Evolutionary conservation across 306 rosid genomes (phyloP).

Genomic region (Inga oerstediana): DNA sequence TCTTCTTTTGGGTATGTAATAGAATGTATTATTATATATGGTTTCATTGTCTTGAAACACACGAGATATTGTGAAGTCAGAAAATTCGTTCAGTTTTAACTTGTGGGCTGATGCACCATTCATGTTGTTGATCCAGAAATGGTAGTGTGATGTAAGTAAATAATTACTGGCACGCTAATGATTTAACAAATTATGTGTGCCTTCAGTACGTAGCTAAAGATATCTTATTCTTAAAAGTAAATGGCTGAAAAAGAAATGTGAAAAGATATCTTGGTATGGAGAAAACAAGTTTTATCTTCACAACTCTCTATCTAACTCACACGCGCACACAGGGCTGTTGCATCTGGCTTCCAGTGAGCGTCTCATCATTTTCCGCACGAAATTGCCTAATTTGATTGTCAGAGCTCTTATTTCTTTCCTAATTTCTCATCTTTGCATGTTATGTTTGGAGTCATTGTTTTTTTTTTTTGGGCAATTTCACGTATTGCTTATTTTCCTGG

Average conservation of each 20-base stretch:
- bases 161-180: neutral
- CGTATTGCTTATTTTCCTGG: conserved; percentile 31
- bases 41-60: neutral
- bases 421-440: conserved; percentile 27
- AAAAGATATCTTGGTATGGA: neutral
- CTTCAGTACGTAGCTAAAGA: neutral
- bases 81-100: neutral
- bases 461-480: neutral
- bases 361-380: neutral
- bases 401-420: conserved; percentile 1
- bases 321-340: neutral
- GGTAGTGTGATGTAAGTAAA: neutral
- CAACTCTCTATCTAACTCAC: neutral
- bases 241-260: neutral
- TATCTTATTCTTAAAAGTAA: neutral
- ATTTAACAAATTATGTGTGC: neutral
- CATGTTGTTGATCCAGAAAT: neutral
- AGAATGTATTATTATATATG: neutral
- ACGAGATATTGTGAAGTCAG: neutral
- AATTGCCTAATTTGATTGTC: neutral
- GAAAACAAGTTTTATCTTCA: neutral
- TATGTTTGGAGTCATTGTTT: conserved; percentile 18
- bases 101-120: neutral
- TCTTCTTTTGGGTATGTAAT: neutral
- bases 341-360: neutral